phyloP scores from a whole-genome alignment of 2,329 filamentous ascomycete genomes.

The Pseudocercospora cruenta region DNA sequence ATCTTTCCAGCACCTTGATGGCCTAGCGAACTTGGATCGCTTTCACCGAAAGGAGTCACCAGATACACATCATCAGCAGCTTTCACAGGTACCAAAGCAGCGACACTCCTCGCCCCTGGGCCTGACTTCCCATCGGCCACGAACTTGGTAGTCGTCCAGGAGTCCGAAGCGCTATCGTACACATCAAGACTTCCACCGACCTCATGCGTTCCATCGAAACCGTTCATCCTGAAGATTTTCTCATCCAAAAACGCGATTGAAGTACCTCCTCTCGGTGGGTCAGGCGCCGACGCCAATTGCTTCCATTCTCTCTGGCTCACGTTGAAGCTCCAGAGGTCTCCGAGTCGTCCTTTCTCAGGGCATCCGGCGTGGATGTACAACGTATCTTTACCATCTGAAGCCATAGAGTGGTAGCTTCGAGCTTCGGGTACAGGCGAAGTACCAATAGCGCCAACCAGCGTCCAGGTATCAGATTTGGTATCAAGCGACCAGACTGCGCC shows the following conservation, averaged over 20 bases:
- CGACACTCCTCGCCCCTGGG: conserved; percentile 56
- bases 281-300: conserved; percentile 68
- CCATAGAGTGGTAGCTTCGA: conserved; percentile 72
- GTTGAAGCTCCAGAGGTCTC: conserved; percentile 80
- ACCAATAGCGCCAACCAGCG: conserved; percentile 59
- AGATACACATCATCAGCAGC: conserved; percentile 44
- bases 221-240: conserved; percentile 76
- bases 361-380: conserved; percentile 79
- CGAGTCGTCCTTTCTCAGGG: conserved; percentile 63
- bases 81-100: conserved; percentile 48
- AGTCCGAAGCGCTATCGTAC: conserved; percentile 44
- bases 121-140: conserved; percentile 50
- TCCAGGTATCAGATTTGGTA: conserved; percentile 67
- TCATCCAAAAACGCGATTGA: conserved; percentile 67
- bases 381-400: conserved; percentile 67
- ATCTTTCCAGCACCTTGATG: conserved; percentile 62
- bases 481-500: conserved; percentile 79
- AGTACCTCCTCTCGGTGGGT: conserved; percentile 67
- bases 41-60: conserved; percentile 59
- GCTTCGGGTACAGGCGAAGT: conserved; percentile 59
- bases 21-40: conserved; percentile 56
- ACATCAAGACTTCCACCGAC: conserved; percentile 74
- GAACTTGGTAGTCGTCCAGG: conserved; percentile 48
- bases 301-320: conserved; percentile 67
- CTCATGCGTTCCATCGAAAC: conserved; percentile 72